Percentiles rank a stretch among this genome's conserved stretches.
phyloP scores from a whole-genome alignment of 495 filamentous ascomycete species.

The Neurospora cerealis region DNA sequence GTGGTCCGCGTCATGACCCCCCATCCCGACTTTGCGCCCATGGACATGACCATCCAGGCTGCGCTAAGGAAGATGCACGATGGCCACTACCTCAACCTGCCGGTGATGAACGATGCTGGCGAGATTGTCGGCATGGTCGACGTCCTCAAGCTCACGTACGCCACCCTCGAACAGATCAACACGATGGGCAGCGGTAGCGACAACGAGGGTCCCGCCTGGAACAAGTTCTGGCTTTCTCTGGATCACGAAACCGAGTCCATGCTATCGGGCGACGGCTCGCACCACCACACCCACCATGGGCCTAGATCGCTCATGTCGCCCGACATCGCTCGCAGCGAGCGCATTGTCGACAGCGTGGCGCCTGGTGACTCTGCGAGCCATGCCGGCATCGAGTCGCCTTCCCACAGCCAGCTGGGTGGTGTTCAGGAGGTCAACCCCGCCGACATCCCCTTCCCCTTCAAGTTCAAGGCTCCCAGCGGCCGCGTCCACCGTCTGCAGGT shows the following conservation, averaged over 20 bases:
- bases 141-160: constrained; percentile 94
- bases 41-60: constrained; percentile 98
- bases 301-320: constrained; percentile 60
- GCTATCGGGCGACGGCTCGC: constrained; percentile 77
- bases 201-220: constrained; percentile 94
- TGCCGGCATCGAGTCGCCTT: constrained; percentile 67
- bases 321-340: constrained; percentile 51
- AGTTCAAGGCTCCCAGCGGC: constrained; percentile 97
- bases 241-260: constrained; percentile 95
- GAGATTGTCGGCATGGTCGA: constrained; percentile 99
- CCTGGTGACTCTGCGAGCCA: constrained; percentile 94
- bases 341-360: constrained; percentile 60
- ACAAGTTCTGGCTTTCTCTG: constrained; percentile 98
- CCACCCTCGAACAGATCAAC: constrained; percentile 89
- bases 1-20: constrained; percentile 98
- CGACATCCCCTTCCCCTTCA: constrained; percentile 86
- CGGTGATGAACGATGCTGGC: constrained; percentile 93
- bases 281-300: constrained; percentile 34
- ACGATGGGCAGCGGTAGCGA: constrained; percentile 55
- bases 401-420: constrained; percentile 46
- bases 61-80: constrained; percentile 99
- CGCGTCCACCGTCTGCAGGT: constrained; percentile 91
- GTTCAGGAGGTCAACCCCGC: constrained; percentile 39
- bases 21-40: constrained; percentile 94
- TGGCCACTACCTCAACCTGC: constrained; percentile 95